Evolutionary conservation across 116 monocot species (phyloP), one percentile per base, ranked within the genome.

Genomic region (Trichopus zeylanicus): DNA sequence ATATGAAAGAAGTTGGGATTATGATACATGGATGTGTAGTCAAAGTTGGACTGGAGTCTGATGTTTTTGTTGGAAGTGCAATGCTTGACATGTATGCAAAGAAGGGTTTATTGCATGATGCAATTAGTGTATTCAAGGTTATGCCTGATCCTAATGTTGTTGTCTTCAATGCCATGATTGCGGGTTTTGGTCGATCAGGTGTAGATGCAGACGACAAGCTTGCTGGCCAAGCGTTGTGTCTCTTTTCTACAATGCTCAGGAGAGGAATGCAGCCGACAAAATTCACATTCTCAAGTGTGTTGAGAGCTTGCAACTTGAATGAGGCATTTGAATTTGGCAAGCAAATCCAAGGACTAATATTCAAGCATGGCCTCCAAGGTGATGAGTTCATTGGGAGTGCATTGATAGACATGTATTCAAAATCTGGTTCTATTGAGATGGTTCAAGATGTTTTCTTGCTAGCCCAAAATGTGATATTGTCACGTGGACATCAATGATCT

Each of bases 11-110:
- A 3, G 23, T 61, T 42, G 70, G 62, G 2, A 54, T 19, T 10
- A 27, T 38, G 12, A 32, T 55, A 39, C 62, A 55, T 48, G 51
- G 34, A 11, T 53, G 53, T 53, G 29, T 35, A 22, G 24, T 52
- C 5, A 64, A 53, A 35, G 34, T 64, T 34, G 32, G 64, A 11
- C 22, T 51, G 49, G 64, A 33, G 20, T 33, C 21, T 9, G 64
- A 53, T 53, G 64, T 64, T 19, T 26, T 64, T 12, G 52, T 64
- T 6, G 64, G 53, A 13, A 34, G 46, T 52, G 53, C 70, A 19
- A 39, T 70, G 61, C 54, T 70, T 9, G 70, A 70, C 55, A 62
- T 62, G 62, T 70, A 62, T 47, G 62, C 62, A 13, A 70, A 70
- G 55, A 62, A 47, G 42, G 62, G 62, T 7, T 9, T 23, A 3